A percentile compares a stretch with the other conserved stretches of the same genome.
phyloP scores from a whole-genome alignment of 768 basidiomycete genomes.

The Phlegmacium glaucopus region DNA sequence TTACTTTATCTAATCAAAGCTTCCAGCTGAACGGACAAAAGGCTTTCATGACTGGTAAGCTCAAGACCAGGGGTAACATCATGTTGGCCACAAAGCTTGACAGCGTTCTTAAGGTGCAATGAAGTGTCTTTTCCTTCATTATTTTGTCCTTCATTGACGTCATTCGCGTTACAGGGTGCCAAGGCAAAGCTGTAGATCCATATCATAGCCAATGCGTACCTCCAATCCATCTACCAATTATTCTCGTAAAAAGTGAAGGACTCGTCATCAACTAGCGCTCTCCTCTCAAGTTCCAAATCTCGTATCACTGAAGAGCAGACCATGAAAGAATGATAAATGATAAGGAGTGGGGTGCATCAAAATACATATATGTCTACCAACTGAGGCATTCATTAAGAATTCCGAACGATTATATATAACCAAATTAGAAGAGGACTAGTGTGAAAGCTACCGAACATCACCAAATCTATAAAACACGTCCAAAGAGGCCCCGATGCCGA shows the following conservation, averaged over 20 bases:
- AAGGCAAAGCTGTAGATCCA: slow-evolving; percentile 44
- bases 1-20: too few relatives aligned
- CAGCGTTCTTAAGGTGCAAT: slow-evolving; percentile 67
- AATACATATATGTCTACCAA: slow-evolving; percentile 7
- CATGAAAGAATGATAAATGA: neutral
- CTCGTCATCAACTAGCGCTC: neutral
- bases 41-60: slow-evolving; percentile 93
- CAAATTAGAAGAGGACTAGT: slow-evolving; percentile 7
- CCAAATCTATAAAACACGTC: slow-evolving; percentile 55
- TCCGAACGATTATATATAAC: slow-evolving; percentile 6
- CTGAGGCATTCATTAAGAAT: slow-evolving; percentile 2
- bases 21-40: slow-evolving; percentile 83
- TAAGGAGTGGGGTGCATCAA: slow-evolving; percentile 10
- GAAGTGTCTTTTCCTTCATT: slow-evolving; percentile 10
- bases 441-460: neutral
- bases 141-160: neutral
- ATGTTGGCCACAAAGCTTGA: slow-evolving; percentile 94
- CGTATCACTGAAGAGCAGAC: too few relatives aligned
- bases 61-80: slow-evolving; percentile 90
- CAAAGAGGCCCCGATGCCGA: slow-evolving; percentile 76
- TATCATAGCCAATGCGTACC: neutral
- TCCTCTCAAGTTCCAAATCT: too few relatives aligned
- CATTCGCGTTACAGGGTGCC: slow-evolving; percentile 24
- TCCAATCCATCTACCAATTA: slow-evolving; percentile 1
- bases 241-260: neutral